phyloP scores from a whole-genome alignment of 331 rosid genomes.

The Acacia pycnantha region DNA sequence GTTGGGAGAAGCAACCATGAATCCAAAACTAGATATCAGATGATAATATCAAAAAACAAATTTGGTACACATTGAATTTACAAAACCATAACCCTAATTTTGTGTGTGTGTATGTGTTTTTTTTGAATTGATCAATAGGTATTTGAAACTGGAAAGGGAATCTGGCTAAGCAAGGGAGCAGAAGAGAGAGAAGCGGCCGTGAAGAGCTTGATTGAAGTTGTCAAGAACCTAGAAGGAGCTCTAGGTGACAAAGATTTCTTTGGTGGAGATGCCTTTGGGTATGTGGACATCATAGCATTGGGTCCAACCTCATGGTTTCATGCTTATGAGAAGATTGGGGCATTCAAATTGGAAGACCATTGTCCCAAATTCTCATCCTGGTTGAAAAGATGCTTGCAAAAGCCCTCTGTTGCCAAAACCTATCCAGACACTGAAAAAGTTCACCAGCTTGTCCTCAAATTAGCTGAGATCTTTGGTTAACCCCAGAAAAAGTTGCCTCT shows the following conservation, averaged over 20 bases:
- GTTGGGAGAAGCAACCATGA: too few relatives aligned
- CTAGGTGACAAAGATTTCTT: constrained; percentile 64
- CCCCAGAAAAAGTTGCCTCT: neutral
- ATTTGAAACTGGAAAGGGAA: constrained; percentile 42
- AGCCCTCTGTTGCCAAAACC: constrained; percentile 48
- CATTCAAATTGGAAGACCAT: neutral
- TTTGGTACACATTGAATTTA: neutral
- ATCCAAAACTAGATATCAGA: too few relatives aligned
- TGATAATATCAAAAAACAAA: too few relatives aligned
- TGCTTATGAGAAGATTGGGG: neutral
- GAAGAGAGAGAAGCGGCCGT: constrained; percentile 55
- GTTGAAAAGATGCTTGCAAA: constrained; percentile 51
- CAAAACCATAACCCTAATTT: neutral
- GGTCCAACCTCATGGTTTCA: constrained; percentile 57
- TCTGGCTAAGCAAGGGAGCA: constrained; percentile 56
- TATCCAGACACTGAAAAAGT: constrained; percentile 54
- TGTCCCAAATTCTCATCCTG: constrained; percentile 70
- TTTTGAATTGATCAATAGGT: constrained; percentile 34
- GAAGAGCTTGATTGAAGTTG: constrained; percentile 55
- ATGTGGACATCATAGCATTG: constrained; percentile 56
- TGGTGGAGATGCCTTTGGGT: constrained; percentile 61
- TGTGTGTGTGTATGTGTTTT: neutral
- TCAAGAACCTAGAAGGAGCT: constrained; percentile 58
- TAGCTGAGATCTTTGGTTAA: constrained; percentile 38
- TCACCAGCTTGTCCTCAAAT: constrained; percentile 39